Evolutionary conservation across 2,329 filamentous ascomycete genomes (phyloP), one percentile per base, ranked within the genome.

Genomic region (Anthostomella pinea): DNA sequence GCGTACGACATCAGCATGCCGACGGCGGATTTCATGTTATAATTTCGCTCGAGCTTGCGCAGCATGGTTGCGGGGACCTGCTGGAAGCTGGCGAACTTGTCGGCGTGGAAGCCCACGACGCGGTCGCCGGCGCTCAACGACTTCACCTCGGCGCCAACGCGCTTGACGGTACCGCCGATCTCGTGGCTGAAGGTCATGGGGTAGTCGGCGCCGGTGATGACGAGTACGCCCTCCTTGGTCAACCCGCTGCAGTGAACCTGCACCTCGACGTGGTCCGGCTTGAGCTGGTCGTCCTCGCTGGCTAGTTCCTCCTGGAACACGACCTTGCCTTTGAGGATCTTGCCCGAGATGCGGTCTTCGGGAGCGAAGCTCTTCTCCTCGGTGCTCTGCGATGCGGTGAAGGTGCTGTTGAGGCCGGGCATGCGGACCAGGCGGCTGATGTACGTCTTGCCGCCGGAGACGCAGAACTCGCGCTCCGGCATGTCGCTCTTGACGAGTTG

Each of bases 351-450:
- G 8, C 41, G 43, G 13, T 47, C 38, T 4, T 23, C 41, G 13
- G 35, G 38, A 4, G 33, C 20, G 30, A 49, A 49, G 3, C 14
- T 24, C 13, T 18, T 35, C 6, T 34, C 20, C 21, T 49, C 39
- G 8, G 48, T 30, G 6, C 38, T 33, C 3, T 40, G 18, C 3
- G 36, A 26, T 4, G 34, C 23, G 13, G 35, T 35, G 24, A 49
- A 53, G 9, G 45, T 26, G 8, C 35, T 38, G 30, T 57, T 56
- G 11, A 56, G 39, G 6, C 16, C 31, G 8, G 46, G 18, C 8
- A 41, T 45, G 8, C 43, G 43, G 13, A 49, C 43, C 8, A 58
- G 43, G 10, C 55, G 46, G 42, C 49, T 55, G 35, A 58, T 51
- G 33, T 51, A 51, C 4, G 41, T 45, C 37, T 49, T 45, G 10